Percentiles rank a stretch among this genome's conserved stretches.
These are phyloP conservation scores for Speleostelium caveatum DNA, from an alignment of 78 protist species.

Conservation along the genomic window DNA sequence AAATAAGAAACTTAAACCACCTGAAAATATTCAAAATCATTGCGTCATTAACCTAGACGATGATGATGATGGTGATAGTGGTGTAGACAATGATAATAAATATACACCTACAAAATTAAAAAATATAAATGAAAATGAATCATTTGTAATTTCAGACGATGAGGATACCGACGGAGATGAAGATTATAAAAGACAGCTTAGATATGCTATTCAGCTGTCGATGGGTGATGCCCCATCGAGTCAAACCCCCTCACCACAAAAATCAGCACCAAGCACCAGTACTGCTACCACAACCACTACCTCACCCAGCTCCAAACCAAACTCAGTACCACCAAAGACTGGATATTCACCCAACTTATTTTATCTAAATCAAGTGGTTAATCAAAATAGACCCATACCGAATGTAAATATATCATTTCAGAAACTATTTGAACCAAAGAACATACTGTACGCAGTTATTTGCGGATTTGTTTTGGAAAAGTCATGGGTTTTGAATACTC, in stretches of 20 bases:
- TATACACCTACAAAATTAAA: background rate
- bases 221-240: no score
- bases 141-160: background rate
- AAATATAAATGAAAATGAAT: background rate
- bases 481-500: conserved; percentile 9
- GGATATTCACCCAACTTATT: background rate
- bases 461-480: conserved; percentile 18
- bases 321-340: background rate
- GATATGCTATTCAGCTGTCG: conserved; percentile 9
- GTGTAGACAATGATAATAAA: background rate
- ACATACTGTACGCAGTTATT: background rate
- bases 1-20: no score
- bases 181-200: no score
- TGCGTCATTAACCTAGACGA: no score
- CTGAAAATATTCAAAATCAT: no score
- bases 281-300: background rate
- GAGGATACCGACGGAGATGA: background rate
- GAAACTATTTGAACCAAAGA: background rate
- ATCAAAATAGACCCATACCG: background rate
- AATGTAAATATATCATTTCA: background rate
- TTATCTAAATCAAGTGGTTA: conserved; percentile 20
- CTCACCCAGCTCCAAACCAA: background rate
- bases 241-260: background rate
- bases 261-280: background rate
- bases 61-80: background rate